Percentiles rank a stretch among this genome's conserved stretches.
Evolutionary conservation across 805 yeast species (phyloP).

Genomic region (Debaryomyces maramus): DNA sequence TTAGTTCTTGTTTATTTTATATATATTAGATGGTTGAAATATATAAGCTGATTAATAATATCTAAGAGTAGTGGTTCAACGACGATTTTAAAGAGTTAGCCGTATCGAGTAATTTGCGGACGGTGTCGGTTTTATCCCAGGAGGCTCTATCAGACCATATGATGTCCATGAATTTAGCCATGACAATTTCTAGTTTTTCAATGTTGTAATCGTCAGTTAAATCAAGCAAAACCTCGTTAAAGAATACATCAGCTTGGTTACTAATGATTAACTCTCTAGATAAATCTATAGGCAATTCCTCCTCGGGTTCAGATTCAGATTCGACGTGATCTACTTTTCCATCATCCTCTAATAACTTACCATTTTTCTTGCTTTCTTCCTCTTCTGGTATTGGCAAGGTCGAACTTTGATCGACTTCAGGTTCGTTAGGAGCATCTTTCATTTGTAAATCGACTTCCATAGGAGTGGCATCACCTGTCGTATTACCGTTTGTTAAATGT

Average conservation of each 20-base stretch:
- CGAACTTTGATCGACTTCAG: constrained; percentile 6
- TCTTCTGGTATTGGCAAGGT: not conserved
- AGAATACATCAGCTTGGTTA: constrained; percentile 19
- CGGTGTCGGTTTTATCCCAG: constrained; percentile 44
- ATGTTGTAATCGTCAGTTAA: constrained; percentile 35
- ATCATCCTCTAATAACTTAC: not conserved
- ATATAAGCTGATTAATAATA: not conserved
- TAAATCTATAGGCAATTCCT: constrained; percentile 42
- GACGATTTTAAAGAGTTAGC: too few species aligned
- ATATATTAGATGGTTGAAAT: not conserved
- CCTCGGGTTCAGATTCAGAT: constrained; percentile 33
- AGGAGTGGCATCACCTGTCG: not conserved
- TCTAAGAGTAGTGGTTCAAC: too few species aligned
- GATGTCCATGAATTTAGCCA: constrained; percentile 67
- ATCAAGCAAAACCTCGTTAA: constrained; percentile 24
- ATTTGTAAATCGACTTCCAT: not conserved
- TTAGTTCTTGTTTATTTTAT: constrained; percentile 1
- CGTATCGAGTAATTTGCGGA: constrained; percentile 29
- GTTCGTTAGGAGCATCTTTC: constrained; percentile 1
- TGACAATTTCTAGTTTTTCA: constrained; percentile 41
- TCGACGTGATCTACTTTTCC: not conserved
- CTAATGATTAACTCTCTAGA: constrained; percentile 50
- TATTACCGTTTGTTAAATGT: not conserved
- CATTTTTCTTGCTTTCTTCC: constrained; percentile 3
- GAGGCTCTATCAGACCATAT: constrained; percentile 66